A percentile compares a stretch with the other conserved stretches of the same genome.
These are phyloP conservation scores for Monilinia aucupariae DNA, from an alignment of 2,329 filamentous ascomycete genomes.

Conservation along the genomic window DNA sequence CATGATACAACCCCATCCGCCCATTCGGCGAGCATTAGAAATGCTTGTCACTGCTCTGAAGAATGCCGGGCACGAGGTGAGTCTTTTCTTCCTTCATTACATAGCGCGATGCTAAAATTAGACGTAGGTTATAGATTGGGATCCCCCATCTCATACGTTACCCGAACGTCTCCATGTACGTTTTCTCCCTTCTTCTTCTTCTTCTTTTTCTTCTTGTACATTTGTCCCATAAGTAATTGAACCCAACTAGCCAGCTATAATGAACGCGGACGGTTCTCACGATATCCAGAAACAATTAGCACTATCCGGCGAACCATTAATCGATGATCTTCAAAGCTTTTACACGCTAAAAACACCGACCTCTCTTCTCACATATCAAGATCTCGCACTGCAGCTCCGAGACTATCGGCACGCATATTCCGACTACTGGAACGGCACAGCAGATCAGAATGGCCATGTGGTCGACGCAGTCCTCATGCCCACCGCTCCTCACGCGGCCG, in stretches of 20 bases:
- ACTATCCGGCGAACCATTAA: constrained; percentile 12
- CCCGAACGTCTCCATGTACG: constrained; percentile 12
- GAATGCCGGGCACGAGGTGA: constrained; percentile 1
- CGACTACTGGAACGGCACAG: constrained; percentile 39
- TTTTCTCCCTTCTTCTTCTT: not conserved
- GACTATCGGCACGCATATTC: constrained; percentile 8
- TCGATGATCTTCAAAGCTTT: not conserved
- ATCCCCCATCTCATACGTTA: constrained; percentile 11
- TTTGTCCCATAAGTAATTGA: not conserved
- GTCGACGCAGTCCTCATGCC: constrained; percentile 50
- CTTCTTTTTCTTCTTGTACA: fast-evolving
- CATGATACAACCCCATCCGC: constrained; percentile 47
- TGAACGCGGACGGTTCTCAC: constrained; percentile 11
- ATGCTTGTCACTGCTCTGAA: constrained; percentile 35
- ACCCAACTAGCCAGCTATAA: not conserved
- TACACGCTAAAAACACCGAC: constrained; percentile 5
- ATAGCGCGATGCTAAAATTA: not conserved
- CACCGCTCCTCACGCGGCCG: constrained; percentile 43
- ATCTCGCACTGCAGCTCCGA: constrained; percentile 6
- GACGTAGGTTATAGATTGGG: constrained; percentile 4
- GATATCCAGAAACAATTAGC: constrained; percentile 13
- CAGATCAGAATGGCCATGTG: constrained; percentile 30
- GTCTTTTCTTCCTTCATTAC: not conserved
- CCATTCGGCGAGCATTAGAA: constrained; percentile 47
- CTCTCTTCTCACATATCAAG: constrained; percentile 15